phyloP scores from a whole-genome alignment of 805 yeast genomes.

The Saccharomyces paradoxus region DNA sequence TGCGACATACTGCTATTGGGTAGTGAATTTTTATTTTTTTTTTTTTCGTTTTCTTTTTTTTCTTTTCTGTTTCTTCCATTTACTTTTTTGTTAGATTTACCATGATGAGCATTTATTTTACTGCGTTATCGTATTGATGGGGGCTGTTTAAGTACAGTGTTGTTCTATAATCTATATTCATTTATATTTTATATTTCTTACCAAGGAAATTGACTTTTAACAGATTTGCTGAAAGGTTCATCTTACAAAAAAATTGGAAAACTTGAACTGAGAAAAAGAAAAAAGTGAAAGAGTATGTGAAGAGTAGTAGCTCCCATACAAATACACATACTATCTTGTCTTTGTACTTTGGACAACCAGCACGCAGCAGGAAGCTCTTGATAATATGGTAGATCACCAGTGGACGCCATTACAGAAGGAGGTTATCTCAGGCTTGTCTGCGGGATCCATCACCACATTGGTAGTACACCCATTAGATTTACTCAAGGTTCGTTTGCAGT shows the following conservation, averaged over 20 bases:
- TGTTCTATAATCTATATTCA: not conserved
- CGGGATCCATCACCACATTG: slow-evolving; percentile 75
- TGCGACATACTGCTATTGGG: not conserved
- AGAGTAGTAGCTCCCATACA: not conserved
- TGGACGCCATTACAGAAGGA: slow-evolving; percentile 39
- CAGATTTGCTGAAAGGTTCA: not conserved
- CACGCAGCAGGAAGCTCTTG: not conserved
- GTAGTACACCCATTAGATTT: slow-evolving; percentile 86
- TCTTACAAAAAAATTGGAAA: not conserved
- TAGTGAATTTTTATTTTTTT: not conserved
- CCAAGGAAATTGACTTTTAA: slow-evolving; percentile 2
- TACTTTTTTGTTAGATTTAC: not conserved
- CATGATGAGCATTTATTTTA: slow-evolving; percentile 2
- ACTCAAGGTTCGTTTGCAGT: slow-evolving; percentile 73
- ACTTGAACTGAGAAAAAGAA: not conserved
- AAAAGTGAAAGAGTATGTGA: not conserved
- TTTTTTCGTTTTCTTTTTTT: not conserved
- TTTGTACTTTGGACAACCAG: not conserved
- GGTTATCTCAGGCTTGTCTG: slow-evolving; percentile 61
- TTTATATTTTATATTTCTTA: not conserved
- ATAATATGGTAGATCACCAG: not conserved
- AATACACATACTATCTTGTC: not conserved
- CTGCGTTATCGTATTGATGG: slow-evolving; percentile 4
- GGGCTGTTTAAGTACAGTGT: slow-evolving; percentile 1
- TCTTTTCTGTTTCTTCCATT: not conserved